Evolutionary conservation across 192 early-diverging fungal genomes (phyloP), one percentile per base, ranked within the genome.

Genomic region (Linnemannia zychae): DNA sequence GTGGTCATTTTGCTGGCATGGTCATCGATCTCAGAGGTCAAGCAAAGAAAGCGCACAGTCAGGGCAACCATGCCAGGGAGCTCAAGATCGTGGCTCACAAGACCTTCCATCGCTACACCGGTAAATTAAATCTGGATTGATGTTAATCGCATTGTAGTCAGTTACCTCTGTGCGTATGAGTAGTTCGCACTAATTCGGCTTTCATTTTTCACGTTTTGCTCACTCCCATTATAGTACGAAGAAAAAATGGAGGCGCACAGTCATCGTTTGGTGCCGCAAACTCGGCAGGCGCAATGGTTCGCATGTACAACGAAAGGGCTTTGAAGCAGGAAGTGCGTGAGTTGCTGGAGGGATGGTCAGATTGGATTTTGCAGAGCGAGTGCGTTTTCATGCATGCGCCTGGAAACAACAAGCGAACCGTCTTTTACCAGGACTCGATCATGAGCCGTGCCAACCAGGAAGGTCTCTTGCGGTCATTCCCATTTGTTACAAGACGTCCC

Each of bases 231-330:
- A 50, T 70, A 91, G 90, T 97, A 7, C 92, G 98, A 47, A 89
- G 95, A 79, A 99, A 98, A 76, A 97, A 99, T 86, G 98, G 98
- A 72, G 97, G 97, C 0, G 89, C 95, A n/a, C 98, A 99, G 87
- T 92, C 94, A 47, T 48, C 76, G 13, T 47, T 50, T 68, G 76
- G 76, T 36, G 67, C 20, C 12, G 91, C 95, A 44, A 91, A 95
- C 79, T 92, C 96, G 18, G 98, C 97, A 4, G 98, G 98, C 47
- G 95, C 98, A 0, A 90, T 91, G 60, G 89, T 98, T 48, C 89
- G 98, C 49, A 87, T 96, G 74, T 93, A 97, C 86, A 98, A 99
- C 81, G 97, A 99, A 81, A 88, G 88, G 40, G 91, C 89, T 57
- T 85, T 99, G 13, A 87, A 92, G 79, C 75, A 94, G 69, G 97